These are phyloP conservation scores for Casaregolazyma lundiana DNA, from an alignment of 1,139 yeast species.

Conservation along the genomic window DNA sequence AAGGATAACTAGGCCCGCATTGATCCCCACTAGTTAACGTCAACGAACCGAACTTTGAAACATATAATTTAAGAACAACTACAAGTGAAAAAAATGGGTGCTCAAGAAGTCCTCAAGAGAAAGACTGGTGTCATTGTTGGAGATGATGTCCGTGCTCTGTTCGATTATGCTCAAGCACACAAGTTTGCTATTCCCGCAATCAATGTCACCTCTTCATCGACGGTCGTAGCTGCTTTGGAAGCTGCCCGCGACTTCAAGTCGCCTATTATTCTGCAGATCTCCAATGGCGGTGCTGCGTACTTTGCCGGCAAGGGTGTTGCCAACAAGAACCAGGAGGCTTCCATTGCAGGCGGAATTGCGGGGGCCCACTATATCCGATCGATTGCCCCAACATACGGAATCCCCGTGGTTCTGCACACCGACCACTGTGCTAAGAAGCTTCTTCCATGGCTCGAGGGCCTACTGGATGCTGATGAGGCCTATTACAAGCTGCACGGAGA, in stretches of 20 bases:
- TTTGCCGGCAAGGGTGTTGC: constrained; percentile 99
- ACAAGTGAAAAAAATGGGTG: constrained; percentile 17
- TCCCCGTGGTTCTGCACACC: constrained; percentile 95
- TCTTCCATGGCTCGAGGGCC: constrained; percentile 98
- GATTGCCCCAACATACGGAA: constrained; percentile 92
- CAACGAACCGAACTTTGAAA: neutral
- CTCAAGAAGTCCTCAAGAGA: constrained; percentile 69
- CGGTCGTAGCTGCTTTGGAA: constrained; percentile 95
- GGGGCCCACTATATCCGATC: constrained; percentile 98
- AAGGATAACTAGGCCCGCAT: constrained; percentile 1
- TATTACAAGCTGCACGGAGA: constrained; percentile 81
- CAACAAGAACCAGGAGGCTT: constrained; percentile 89
- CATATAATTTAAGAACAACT: neutral
- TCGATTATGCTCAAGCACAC: constrained; percentile 89
- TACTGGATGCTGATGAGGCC: constrained; percentile 94
- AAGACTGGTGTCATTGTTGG: constrained; percentile 99
- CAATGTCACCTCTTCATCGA: constrained; percentile 95
- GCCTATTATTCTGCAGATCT: constrained; percentile 94
- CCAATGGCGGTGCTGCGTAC: constrained; percentile 99
- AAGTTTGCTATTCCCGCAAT: constrained; percentile 98
- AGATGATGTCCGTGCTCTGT: constrained; percentile 85
- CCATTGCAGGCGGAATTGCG: constrained; percentile 93
- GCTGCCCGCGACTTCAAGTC: constrained; percentile 96
- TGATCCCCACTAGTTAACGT: neutral
- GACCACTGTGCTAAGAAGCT: constrained; percentile 99